Base-by-base conservation (phyloP, 495 filamentous ascomycete species). In the Penicillium bialowiezense region DNA sequence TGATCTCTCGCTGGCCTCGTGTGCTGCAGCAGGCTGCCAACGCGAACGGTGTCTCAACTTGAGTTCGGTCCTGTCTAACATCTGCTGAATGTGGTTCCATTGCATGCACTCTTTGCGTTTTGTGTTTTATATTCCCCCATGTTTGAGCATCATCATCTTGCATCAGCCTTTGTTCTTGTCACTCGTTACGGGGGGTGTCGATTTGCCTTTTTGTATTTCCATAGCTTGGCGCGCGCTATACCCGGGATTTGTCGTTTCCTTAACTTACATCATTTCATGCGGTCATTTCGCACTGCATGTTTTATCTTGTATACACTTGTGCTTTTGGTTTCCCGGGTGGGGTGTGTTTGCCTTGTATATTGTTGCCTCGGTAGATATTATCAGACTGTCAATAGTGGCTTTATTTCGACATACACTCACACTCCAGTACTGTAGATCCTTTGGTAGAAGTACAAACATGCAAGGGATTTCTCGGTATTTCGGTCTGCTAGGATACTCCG, bases 1-100 rank as follows among this genome's bases (percentile, higher is more conserved):
- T 72, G 20, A 68, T 74, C 41, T 74, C 71, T 14, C 73, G 73
- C 41, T 76, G 73, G 73, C 73, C 73, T 9, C 70, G 73, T 7
- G 67, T 74, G 17, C 35, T 74, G 43, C 63, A 68, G 48, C 66
- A 70, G 40, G 69, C 63, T 7, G 69, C 69, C 14, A 62, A 61
- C 15, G 64, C 62, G 7, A 52, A 58, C 20, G 69, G 66, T 6
- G 50, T 55, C 14, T 39, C 38, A 18, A 43, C 40, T n/a, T 52
- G 29, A 23, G 5, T 13, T 29, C 13, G 17, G 44, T n/a, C 2
- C 24, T 15, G 38, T 23, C 26, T 18, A 34, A 32, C n/a, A 31
- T 37, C 38, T 39, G 18, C 9, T 39, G 37, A 13, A 39, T 21
- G n/a, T 43, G 1, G 1, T 26, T n/a, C n/a, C 4, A 24, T 32